Base-by-base conservation (phyloP, 2,329 filamentous ascomycete species). In the Aspergillus sergii region DNA sequence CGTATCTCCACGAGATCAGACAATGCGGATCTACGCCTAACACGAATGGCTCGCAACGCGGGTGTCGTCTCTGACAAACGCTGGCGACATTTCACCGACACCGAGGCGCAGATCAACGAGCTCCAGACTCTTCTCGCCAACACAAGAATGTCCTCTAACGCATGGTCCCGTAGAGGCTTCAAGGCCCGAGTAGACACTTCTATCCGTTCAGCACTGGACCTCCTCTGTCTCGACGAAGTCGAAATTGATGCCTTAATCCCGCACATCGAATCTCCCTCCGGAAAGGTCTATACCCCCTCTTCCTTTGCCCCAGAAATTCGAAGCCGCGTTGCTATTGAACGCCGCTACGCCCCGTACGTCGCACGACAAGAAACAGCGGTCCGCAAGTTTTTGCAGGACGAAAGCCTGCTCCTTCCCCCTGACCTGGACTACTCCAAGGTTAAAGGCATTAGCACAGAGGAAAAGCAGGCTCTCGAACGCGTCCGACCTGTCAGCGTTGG, bases 1-100 rank as follows among this genome's bases (percentile, higher is more conserved):
- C 91, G 95, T 66, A 94, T 99, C 86, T 92, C 90, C 50, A 88
- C 93, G 2, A 90, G 95, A 66, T 90, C 95, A 53, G 95, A 99
- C 81, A 99, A 99, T 74, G 95, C 95, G 41, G 95, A 99, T 78
- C 78, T 90, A 6, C 89, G 95, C 2, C 87, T 99, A 34, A 98
- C 95, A 0, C 83, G 86, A 34, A 89, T 90, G 75, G 95, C 93
- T 11, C 88, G 90, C 61, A 81, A 84, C 16, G 91, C 89, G 71
- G 94, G 94, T 57, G 86, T 95, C 21, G 88, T 99, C 2, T 83
- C 88, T n/a, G 89, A 96, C 71, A 79, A 79, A 64, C 90, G 95
- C 55, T 99, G 95, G 95, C 73, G 76, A 2, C 81, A 81, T 21
- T 96, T 91, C 80, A 79, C 78, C 10, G 85, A 89, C 59, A 88